Evolutionary conservation across 2,329 filamentous ascomycete species (phyloP).

Genomic region (Fusarium nurragi): DNA sequence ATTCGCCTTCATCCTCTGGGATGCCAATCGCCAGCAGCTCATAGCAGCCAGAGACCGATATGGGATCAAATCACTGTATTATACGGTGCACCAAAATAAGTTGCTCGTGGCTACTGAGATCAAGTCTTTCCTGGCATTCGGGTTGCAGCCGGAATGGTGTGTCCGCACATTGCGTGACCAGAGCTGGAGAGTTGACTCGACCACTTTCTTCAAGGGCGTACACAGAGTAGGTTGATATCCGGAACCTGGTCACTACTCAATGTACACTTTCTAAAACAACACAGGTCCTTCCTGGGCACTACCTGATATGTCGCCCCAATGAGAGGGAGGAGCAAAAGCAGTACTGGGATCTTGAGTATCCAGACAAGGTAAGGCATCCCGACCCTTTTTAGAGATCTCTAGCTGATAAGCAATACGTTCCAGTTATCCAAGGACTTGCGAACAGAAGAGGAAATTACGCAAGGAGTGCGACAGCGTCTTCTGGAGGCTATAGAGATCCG

Average conservation of each 20-base stretch:
- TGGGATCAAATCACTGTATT: conserved; percentile 3
- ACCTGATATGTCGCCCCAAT: background rate
- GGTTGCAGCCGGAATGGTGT: background rate
- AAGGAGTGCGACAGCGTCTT: background rate
- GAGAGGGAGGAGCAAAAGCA: background rate
- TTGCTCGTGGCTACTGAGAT: conserved; percentile 4
- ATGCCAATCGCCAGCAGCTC: background rate
- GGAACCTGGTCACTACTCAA: fast-evolving
- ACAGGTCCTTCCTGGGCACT: conserved; percentile 1
- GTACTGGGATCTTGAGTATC: conserved; percentile 7
- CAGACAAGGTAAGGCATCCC: background rate
- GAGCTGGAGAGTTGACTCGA: background rate
- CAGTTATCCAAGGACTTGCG: background rate
- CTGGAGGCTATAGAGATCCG: background rate
- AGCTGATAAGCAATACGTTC: too few species aligned
- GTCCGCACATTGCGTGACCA: background rate
- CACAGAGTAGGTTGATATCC: background rate
- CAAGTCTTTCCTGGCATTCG: conserved; percentile 6
- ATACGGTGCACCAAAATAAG: background rate
- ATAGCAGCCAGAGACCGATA: conserved; percentile 1
- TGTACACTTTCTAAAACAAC: too few species aligned
- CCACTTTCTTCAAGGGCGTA: background rate
- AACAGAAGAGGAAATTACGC: background rate
- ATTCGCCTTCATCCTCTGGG: conserved; percentile 2
- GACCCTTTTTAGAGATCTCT: background rate